Evolutionary conservation across 805 yeast genomes (phyloP), one percentile per base, ranked within the genome.

Genomic region (Maudiozyma serrabonitensis): DNA sequence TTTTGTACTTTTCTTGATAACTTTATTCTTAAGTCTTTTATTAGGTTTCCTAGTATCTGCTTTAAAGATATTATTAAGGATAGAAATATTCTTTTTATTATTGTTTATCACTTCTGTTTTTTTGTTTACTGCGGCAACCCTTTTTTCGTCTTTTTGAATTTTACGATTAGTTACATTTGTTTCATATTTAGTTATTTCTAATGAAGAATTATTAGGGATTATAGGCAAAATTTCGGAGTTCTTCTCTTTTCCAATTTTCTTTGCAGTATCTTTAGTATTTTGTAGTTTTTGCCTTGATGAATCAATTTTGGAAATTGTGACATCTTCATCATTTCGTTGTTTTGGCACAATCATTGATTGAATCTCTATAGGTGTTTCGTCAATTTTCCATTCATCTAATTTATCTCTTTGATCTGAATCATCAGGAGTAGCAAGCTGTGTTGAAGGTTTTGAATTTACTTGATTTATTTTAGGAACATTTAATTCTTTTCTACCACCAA

Each of bases 1-100:
- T 39, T 50, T 43, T 40, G 46, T 16, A n/a, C 32, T 46, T 16
- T 40, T 28, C 38, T 40, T 43, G 16, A 18, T 18, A 23, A 25
- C 15, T 6, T 41, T 41, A 34, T 39, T 50, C 19, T 25, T 19
- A 37, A 15, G 26, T 31, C 25, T 35, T 37, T 26, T 41, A 16
- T 26, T 45, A 13, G 23, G 9, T 16, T 6, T 16, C 7, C 34
- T 38, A 11, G 18, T 16, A 16, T 39, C 42, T 15, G 13, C 32
- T 9, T 55, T 55, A 49, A 62, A 62, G 8, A 63, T 61, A 15
- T 60, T 53, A 38, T 62, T 63, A 31, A 63, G 46, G 18, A 57
- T 43, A 19, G 50, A 49, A 15, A 60, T 58, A 52, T 63, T 64
- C 31, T 53, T 53, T 16, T 53, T 48, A 9, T 47, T 53, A 7